Evolutionary conservation across 2,329 filamentous ascomycete genomes (phyloP).

Genomic region (Plenodomus tracheiphilus): DNA sequence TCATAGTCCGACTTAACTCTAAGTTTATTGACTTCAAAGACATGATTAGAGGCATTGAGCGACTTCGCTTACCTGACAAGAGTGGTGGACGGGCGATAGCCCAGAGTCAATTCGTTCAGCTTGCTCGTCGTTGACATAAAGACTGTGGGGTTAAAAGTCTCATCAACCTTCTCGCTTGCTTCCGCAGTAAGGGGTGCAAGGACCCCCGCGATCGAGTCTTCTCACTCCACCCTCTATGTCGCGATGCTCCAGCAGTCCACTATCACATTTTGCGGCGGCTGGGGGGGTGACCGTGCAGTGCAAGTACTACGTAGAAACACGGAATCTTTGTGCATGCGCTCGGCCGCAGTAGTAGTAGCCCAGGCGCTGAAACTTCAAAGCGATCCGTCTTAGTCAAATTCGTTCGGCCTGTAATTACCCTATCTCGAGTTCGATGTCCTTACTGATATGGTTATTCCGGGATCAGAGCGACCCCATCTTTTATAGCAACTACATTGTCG

Average conservation of each 20-base stretch:
- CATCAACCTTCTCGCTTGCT: not conserved
- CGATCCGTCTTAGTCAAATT: not conserved
- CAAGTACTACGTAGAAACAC: not conserved
- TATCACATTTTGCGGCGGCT: slow-evolving; percentile 3
- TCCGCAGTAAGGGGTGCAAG: slow-evolving; percentile 1
- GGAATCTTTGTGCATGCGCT: not conserved
- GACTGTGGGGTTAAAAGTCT: not conserved
- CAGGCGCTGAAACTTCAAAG: not conserved
- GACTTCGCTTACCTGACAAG: not conserved
- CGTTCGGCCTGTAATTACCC: not conserved
- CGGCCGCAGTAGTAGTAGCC: not conserved
- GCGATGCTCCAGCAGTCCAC: slow-evolving; percentile 2
- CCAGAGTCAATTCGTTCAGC: not conserved
- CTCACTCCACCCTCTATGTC: slow-evolving; percentile 5
- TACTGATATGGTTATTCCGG: not conserved
- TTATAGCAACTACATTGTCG: not conserved
- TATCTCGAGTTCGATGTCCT: not conserved
- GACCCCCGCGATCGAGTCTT: slow-evolving; percentile 9
- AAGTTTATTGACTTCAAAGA: not conserved
- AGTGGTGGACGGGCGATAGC: not conserved
- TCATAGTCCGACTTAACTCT: not conserved
- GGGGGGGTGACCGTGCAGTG: slow-evolving; percentile 1
- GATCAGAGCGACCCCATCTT: not conserved
- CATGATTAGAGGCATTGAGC: not conserved
- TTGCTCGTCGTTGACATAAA: not conserved